A percentile compares a stretch with the other conserved stretches of the same genome.
Evolutionary conservation across 371 early-diverging fungal genomes (phyloP).

Genomic region (Chytridium lagenaria): DNA sequence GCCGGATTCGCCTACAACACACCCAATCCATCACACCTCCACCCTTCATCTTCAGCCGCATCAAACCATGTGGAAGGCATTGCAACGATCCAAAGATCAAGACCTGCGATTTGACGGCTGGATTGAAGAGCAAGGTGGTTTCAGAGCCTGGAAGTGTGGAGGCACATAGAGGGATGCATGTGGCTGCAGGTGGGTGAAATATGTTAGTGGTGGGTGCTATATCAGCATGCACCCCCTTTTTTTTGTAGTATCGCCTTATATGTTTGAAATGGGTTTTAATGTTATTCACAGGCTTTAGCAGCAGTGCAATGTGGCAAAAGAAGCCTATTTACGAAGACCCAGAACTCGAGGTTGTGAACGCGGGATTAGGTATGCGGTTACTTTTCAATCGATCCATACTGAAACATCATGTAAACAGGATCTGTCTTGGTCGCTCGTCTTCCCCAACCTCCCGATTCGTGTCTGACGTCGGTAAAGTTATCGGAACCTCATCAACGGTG

Average conservation of each 20-base stretch:
- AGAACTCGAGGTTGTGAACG: constrained; percentile 12
- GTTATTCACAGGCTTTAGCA: constrained; percentile 10
- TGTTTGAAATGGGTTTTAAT: no score
- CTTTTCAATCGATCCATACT: neutral
- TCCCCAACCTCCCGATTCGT: constrained; percentile 25
- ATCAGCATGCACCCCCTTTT: no score
- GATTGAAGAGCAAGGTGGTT: neutral
- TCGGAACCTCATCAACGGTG: constrained; percentile 18
- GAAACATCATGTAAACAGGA: neutral
- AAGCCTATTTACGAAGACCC: constrained; percentile 13
- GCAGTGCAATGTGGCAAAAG: constrained; percentile 14
- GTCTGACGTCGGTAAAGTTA: constrained; percentile 16
- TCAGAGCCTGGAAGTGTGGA: neutral
- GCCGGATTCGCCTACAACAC: constrained; percentile 1
- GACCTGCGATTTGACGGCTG: constrained; percentile 4
- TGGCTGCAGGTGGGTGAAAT: constrained; percentile 7
- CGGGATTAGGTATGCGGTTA: constrained; percentile 1
- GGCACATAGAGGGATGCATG: constrained; percentile 4
- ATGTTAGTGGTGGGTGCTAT: neutral
- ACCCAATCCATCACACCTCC: neutral
- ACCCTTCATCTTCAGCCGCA: neutral
- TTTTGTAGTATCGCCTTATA: no score
- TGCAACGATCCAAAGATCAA: neutral
- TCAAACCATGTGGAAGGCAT: constrained; percentile 1
- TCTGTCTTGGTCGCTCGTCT: constrained; percentile 17